Evolutionary conservation across 2,329 filamentous ascomycete genomes (phyloP), one percentile per base, ranked within the genome.

Genomic region (Atkinsonella texensis): DNA sequence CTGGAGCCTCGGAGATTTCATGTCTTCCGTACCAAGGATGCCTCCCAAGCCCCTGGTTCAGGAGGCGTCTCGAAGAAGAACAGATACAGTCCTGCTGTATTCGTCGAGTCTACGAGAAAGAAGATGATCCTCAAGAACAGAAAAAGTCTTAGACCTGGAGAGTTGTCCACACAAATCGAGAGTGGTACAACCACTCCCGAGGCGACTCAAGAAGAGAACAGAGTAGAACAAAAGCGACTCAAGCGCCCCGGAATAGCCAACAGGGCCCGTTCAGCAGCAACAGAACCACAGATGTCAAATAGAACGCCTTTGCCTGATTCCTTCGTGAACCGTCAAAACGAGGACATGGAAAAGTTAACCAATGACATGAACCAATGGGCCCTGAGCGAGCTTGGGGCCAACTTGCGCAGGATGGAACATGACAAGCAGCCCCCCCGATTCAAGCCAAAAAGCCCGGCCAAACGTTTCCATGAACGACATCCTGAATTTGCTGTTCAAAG

Each of bases 311-410:
- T 71, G 12, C 64, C 70, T 11, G 51, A 56, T 38, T 65, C 69
- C 13, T 45, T 68, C 48, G 58, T 58, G 61, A 60, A 61, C 20
- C 64, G 62, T 2, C 65, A 70, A 52, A 63, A 59, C 35, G 63
- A 70, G 54, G 70, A 78, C 43, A 72, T 76, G 67, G 71, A 74
- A 41, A 68, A 71, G 55, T 69, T 80, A 38, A 67, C 75, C 2
- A 71, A 71, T 6, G 75, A 77, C 35, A 80, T 81, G 77, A 73
- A 80, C 59, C 67, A 70, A 33, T 84, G 77, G 68, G 77, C 80
- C 1, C 66, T 84, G 55, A 69, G 74, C 57, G 74, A 83, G 54
- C 80, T 84, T 35, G 74, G 73, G 1, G 70, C 73, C 18, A 79
- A 75, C 54, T 62, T 81, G 5, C 68, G 73, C 40, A 69, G 64